phyloP scores from a whole-genome alignment of 1,139 yeast genomes.

The Torulaspora pretoriensis region DNA sequence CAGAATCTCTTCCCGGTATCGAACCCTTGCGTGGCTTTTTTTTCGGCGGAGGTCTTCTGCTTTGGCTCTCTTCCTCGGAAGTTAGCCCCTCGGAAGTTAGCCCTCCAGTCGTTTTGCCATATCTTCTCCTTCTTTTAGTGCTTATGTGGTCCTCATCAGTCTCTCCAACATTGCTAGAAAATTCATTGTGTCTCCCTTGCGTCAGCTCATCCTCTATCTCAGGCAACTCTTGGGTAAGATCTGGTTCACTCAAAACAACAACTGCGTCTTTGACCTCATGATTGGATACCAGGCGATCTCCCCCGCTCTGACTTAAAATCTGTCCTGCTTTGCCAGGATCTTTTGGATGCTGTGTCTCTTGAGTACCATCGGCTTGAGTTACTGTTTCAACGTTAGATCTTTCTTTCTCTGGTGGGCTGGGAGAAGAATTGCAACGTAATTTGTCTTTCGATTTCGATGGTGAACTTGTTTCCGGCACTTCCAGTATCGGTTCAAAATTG shows the following conservation, averaged over 20 bases:
- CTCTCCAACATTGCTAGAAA: background rate
- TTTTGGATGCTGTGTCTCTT: conserved; percentile 11
- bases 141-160: conserved; percentile 4
- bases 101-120: conserved; percentile 8
- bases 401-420: conserved; percentile 3
- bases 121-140: conserved; percentile 6
- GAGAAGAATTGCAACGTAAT: conserved; percentile 5
- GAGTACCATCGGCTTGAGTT: conserved; percentile 4
- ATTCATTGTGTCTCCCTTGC: conserved; percentile 7
- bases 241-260: conserved; percentile 28
- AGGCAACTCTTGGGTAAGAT: conserved; percentile 33
- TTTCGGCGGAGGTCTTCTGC: conserved; percentile 8
- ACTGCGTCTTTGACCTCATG: conserved; percentile 12
- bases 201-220: conserved; percentile 26
- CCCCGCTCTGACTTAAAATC: conserved; percentile 1
- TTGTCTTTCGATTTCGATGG: conserved; percentile 16
- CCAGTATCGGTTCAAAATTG: conserved; percentile 13
- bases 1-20: background rate
- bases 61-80: conserved; percentile 12
- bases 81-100: conserved; percentile 9
- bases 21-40: conserved; percentile 4
- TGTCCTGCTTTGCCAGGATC: conserved; percentile 18
- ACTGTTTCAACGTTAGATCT: background rate
- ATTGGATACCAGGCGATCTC: conserved; percentile 3
- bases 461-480: conserved; percentile 26